These are phyloP conservation scores for Phaseolus coccineus DNA, from an alignment of 331 rosid species.

Conservation along the genomic window DNA sequence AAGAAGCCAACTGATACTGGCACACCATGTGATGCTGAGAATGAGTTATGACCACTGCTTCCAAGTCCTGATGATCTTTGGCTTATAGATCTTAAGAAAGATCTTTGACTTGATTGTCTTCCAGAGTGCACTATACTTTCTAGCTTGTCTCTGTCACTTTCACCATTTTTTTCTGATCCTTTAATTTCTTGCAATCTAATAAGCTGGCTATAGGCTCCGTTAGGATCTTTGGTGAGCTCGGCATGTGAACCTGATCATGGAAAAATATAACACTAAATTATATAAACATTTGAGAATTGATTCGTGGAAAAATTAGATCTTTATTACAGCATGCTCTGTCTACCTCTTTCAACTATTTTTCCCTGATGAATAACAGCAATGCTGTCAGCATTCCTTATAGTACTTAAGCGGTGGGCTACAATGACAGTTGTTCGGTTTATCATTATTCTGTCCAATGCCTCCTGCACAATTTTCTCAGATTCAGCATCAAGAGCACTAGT, in stretches of 20 bases:
- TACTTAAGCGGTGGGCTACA: constrained; percentile 84
- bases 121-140: constrained; percentile 52
- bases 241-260: constrained; percentile 68
- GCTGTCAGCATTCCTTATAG: constrained; percentile 70
- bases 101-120: constrained; percentile 58
- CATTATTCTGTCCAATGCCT: constrained; percentile 83
- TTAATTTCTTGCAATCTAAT: constrained; percentile 64
- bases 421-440: constrained; percentile 69
- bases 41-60: constrained; percentile 58
- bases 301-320: constrained; percentile 3
- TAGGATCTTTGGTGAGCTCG: constrained; percentile 59
- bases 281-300: not conserved
- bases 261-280: constrained; percentile 18
- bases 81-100: constrained; percentile 61
- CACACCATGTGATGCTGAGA: constrained; percentile 52
- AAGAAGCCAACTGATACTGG: constrained; percentile 43
- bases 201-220: constrained; percentile 72
- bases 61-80: constrained; percentile 57
- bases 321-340: constrained; percentile 4
- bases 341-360: constrained; percentile 76
- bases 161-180: constrained; percentile 45
- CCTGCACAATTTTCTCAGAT: constrained; percentile 82
- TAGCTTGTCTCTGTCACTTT: constrained; percentile 44
- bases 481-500: constrained; percentile 90
- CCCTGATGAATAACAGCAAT: constrained; percentile 77